Conservation (phyloP, 176 grass and related monocot genomes). For the Ensete glaucum region DNA sequence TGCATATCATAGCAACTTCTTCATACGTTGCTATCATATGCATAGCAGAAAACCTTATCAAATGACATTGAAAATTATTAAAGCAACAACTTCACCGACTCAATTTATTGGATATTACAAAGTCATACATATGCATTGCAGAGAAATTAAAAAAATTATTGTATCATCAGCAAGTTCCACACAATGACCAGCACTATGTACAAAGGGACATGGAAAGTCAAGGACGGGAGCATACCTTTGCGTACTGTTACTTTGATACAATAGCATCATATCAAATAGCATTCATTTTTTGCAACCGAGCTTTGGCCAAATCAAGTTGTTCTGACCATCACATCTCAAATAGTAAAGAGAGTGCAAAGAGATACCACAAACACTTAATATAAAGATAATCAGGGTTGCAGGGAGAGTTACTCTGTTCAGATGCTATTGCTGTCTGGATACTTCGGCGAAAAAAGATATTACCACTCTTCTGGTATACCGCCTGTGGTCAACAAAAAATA, state of each 20-base stretch:
- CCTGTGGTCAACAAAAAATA: conserved; percentile 20
- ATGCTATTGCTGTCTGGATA: conserved; percentile 30
- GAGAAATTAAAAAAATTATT: too few relatives aligned
- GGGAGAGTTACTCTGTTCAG: conserved; percentile 33
- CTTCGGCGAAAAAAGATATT: conserved; percentile 38
- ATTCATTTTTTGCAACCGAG: conserved; percentile 29
- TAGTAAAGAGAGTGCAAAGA: not conserved
- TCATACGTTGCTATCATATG: too few relatives aligned
- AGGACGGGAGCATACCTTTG: not conserved
- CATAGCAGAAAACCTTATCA: too few relatives aligned
- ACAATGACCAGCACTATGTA: too few relatives aligned
- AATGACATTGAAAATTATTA: too few relatives aligned
- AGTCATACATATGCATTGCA: too few relatives aligned
- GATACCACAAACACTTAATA: not conserved
- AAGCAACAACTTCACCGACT: too few relatives aligned
- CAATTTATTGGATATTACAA: too few relatives aligned
- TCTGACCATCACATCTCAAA: conserved; percentile 5
- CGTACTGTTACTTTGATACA: not conserved
- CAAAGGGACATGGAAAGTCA: too few relatives aligned
- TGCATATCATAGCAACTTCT: too few relatives aligned
- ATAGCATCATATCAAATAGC: not conserved
- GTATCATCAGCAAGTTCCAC: too few relatives aligned
- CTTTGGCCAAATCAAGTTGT: conserved; percentile 37
- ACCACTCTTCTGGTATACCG: conserved; percentile 32
- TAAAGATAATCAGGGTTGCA: not conserved